These are phyloP conservation scores for Pseudoperonospora humuli DNA, from an alignment of 352 stramenopile species.

Conservation along the genomic window DNA sequence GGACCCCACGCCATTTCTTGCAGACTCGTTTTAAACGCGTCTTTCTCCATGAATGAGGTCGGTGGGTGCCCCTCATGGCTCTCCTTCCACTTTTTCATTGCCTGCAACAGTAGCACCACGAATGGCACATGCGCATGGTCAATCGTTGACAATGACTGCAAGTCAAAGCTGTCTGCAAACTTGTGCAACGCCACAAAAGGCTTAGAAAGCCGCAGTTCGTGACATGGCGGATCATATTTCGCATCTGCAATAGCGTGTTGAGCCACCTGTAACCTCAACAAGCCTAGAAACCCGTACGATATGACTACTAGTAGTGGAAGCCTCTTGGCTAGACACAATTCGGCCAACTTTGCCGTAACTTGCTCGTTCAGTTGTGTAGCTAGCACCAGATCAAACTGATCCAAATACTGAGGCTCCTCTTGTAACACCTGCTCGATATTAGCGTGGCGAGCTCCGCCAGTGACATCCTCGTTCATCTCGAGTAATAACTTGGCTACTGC, in stretches of 20 bases:
- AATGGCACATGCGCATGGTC: slow-evolving; percentile 92
- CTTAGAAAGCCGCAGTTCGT: slow-evolving; percentile 85
- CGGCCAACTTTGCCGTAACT: slow-evolving; percentile 46
- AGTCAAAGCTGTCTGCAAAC: slow-evolving; percentile 48
- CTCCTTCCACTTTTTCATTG: slow-evolving; percentile 48
- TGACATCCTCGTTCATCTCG: slow-evolving; percentile 95
- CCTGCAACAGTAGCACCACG: slow-evolving; percentile 86
- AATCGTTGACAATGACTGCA: slow-evolving; percentile 65
- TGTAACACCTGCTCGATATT: slow-evolving; percentile 42
- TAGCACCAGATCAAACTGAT: slow-evolving; percentile 82
- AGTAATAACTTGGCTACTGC: slow-evolving; percentile 76
- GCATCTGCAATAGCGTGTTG: slow-evolving; percentile 85
- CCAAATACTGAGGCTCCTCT: slow-evolving; percentile 46
- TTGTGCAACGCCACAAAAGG: slow-evolving; percentile 64
- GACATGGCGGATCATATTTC: slow-evolving; percentile 77
- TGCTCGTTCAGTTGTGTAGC: slow-evolving; percentile 74
- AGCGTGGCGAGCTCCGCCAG: slow-evolving; percentile 44
- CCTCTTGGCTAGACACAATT: slow-evolving; percentile 50
- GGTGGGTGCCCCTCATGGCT: slow-evolving; percentile 43
- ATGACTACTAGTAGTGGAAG: slow-evolving; percentile 81
- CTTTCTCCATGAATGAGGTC: slow-evolving; percentile 83
- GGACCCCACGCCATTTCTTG: slow-evolving; percentile 48
- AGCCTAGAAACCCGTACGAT: slow-evolving; percentile 91
- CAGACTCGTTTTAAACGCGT: slow-evolving; percentile 78
- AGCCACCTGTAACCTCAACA: slow-evolving; percentile 82